A percentile compares a stretch with the other conserved stretches of the same genome.
phyloP scores from a whole-genome alignment of 2,329 filamentous ascomycete genomes.

The Nothopassalora personata region DNA sequence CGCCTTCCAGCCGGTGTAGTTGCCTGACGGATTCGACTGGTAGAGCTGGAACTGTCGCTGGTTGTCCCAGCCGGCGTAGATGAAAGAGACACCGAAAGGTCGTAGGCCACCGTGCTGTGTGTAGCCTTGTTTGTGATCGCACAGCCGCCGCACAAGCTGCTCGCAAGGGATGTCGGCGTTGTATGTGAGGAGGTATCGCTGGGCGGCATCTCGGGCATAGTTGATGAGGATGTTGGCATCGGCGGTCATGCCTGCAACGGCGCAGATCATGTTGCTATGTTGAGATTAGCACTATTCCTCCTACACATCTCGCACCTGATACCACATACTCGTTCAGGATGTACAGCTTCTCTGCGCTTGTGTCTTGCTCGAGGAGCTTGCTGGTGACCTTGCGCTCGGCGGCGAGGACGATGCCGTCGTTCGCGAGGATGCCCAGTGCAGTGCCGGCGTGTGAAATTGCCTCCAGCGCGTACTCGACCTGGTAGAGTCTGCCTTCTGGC shows the following conservation, averaged over 20 bases:
- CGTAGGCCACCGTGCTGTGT: slow-evolving; percentile 97
- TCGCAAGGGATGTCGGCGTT: slow-evolving; percentile 99
- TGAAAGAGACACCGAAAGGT: slow-evolving; percentile 97
- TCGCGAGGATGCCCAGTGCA: slow-evolving; percentile 90
- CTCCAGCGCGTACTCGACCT: slow-evolving; percentile 98
- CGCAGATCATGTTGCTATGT: slow-evolving; percentile 96
- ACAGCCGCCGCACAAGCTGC: slow-evolving; percentile 91
- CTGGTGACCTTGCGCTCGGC: slow-evolving; percentile 99
- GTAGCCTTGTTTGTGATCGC: slow-evolving; percentile 98
- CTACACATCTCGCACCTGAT: not conserved
- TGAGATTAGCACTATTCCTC: slow-evolving; percentile 11
- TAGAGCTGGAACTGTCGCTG: slow-evolving; percentile 97
- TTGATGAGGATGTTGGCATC: slow-evolving; percentile 99
- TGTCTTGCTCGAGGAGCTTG: slow-evolving; percentile 98
- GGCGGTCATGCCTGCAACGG: slow-evolving; percentile 97
- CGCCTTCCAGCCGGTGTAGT: slow-evolving; percentile 99
- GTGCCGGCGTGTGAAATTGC: slow-evolving; percentile 98
- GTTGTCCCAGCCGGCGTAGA: slow-evolving; percentile 97
- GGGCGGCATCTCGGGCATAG: slow-evolving; percentile 93
- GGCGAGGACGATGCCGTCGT: slow-evolving; percentile 96
- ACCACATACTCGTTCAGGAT: slow-evolving; percentile 86
- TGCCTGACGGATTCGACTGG: slow-evolving; percentile 96
- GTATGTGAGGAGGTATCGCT: slow-evolving; percentile 97
- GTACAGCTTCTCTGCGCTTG: slow-evolving; percentile 99
- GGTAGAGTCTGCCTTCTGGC: slow-evolving; percentile 94